These are phyloP conservation scores for Alternaria triticimaculans DNA, from an alignment of 2,329 filamentous ascomycete genomes.

Conservation along the genomic window DNA sequence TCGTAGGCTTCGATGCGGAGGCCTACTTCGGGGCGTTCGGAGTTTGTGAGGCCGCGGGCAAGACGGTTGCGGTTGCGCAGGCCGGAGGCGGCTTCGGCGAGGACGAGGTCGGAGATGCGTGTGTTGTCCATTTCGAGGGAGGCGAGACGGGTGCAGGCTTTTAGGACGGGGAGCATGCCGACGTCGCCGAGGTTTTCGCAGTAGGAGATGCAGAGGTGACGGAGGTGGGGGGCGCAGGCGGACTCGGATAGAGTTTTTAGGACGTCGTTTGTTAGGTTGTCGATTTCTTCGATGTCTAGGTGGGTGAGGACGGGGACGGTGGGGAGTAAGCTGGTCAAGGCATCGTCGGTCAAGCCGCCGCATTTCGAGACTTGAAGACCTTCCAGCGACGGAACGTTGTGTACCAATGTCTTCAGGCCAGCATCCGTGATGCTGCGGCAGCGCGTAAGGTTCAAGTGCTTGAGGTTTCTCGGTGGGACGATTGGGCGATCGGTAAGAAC, in stretches of 20 bases:
- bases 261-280: constrained; percentile 75
- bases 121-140: constrained; percentile 93
- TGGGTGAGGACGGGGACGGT: constrained; percentile 81
- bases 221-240: constrained; percentile 72
- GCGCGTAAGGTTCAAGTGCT: constrained; percentile 83
- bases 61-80: constrained; percentile 69
- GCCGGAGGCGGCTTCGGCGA: constrained; percentile 84
- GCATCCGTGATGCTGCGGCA: constrained; percentile 75
- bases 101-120: constrained; percentile 81
- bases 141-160: constrained; percentile 71
- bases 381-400: constrained; percentile 79
- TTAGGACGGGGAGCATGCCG: constrained; percentile 83
- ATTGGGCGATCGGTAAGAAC: constrained; percentile 77
- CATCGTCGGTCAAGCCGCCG: constrained; percentile 73
- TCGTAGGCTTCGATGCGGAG: constrained; percentile 86
- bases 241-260: constrained; percentile 78
- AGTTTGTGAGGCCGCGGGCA: constrained; percentile 40
- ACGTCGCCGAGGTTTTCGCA: constrained; percentile 85
- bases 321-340: constrained; percentile 74
- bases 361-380: constrained; percentile 85
- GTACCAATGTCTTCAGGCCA: constrained; percentile 73
- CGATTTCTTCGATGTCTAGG: constrained; percentile 87
- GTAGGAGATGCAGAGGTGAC: constrained; percentile 87
- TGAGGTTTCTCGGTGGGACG: constrained; percentile 77
- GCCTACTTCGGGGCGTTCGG: constrained; percentile 58